These are phyloP conservation scores for Alternaria tenuissima DNA, from an alignment of 2,329 filamentous ascomycete species.

Conservation along the genomic window DNA sequence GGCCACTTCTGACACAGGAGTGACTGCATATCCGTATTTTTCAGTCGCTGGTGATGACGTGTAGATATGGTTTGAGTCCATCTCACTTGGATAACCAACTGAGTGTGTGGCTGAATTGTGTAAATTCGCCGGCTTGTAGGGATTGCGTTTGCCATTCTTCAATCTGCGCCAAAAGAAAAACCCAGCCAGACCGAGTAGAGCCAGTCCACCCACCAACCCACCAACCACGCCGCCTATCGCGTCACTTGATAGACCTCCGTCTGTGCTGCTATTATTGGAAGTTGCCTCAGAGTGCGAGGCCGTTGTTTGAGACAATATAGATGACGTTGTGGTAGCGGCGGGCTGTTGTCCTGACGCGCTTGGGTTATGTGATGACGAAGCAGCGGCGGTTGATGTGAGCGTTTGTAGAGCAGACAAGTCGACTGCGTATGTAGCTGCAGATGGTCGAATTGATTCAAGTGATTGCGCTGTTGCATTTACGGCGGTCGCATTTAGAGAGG, in stretches of 20 bases:
- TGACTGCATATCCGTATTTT: slow-evolving; percentile 6
- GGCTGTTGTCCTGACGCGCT: neutral
- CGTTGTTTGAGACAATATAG: neutral
- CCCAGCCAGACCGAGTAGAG: slow-evolving; percentile 22
- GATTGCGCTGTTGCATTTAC: slow-evolving; percentile 33
- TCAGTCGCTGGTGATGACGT: neutral
- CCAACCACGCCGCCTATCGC: slow-evolving; percentile 35
- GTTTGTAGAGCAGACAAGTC: slow-evolving; percentile 12
- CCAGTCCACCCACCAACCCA: slow-evolving; percentile 27
- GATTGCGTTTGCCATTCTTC: slow-evolving; percentile 1
- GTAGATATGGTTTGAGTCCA: slow-evolving; percentile 1
- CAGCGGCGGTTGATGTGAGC: slow-evolving; percentile 3
- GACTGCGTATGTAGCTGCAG: slow-evolving; percentile 21
- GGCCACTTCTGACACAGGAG: neutral
- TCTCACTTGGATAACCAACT: neutral
- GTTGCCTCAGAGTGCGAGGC: neutral
- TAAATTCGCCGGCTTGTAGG: neutral
- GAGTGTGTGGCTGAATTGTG: neutral
- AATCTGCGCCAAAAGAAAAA: slow-evolving; percentile 21
- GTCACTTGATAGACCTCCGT: slow-evolving; percentile 18
- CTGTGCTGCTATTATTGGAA: neutral
- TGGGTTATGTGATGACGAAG: neutral
- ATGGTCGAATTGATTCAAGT: slow-evolving; percentile 22
- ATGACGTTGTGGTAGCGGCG: neutral
- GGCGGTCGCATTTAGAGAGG: slow-evolving; percentile 13